A percentile compares a stretch with the other conserved stretches of the same genome.
phyloP scores from a whole-genome alignment of 495 filamentous ascomycete genomes.

The Rostrohypoxylon terebratum region DNA sequence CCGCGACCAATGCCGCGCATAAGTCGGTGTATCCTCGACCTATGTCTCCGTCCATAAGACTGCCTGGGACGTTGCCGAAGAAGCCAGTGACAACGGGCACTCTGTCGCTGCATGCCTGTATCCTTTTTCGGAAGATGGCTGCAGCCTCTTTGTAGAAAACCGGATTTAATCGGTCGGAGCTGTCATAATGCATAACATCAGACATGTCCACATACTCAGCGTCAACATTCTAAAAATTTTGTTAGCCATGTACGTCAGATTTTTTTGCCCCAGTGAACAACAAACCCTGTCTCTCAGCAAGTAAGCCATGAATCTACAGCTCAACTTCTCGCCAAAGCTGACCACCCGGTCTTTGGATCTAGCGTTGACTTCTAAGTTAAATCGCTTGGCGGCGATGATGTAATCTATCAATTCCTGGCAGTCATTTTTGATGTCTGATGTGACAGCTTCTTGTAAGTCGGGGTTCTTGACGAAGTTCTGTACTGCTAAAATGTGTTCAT shows the following conservation, averaged over 20 bases:
- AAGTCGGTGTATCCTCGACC: conserved; percentile 92
- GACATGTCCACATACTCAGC: conserved; percentile 89
- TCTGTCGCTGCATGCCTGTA: conserved; percentile 74
- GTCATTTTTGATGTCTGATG: conserved; percentile 75
- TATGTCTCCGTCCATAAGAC: conserved; percentile 78
- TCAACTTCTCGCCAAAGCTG: conserved; percentile 92
- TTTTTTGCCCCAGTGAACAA: not conserved
- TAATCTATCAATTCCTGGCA: conserved; percentile 72
- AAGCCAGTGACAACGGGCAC: conserved; percentile 87
- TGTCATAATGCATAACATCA: conserved; percentile 74
- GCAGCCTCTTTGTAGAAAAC: conserved; percentile 84
- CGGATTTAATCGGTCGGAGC: conserved; percentile 72
- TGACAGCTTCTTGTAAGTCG: conserved; percentile 67
- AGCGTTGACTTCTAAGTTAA: conserved; percentile 77
- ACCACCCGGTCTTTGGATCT: conserved; percentile 90
- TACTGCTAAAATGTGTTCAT: conserved; percentile 78
- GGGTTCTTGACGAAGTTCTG: conserved; percentile 69
- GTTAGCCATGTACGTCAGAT: conserved; percentile 21
- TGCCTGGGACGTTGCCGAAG: conserved; percentile 87
- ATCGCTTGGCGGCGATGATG: conserved; percentile 65
- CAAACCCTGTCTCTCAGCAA: conserved; percentile 73
- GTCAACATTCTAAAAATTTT: conserved; percentile 67
- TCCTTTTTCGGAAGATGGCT: conserved; percentile 70
- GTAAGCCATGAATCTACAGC: conserved; percentile 86
- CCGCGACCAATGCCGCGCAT: conserved; percentile 84